These are phyloP conservation scores for Candida montana DNA, from an alignment of 805 yeast species.

Conservation along the genomic window DNA sequence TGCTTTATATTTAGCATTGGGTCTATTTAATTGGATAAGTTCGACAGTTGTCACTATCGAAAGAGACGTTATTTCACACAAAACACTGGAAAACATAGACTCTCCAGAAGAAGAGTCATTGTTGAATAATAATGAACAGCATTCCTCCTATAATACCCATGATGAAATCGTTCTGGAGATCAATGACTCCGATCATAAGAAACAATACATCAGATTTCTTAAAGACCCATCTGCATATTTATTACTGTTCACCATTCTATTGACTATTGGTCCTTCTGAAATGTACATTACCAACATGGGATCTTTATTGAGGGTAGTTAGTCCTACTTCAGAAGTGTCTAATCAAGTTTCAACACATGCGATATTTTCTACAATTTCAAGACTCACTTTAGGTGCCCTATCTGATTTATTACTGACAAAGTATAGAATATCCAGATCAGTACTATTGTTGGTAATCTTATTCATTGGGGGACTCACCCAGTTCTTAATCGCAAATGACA, in stretches of 20 bases:
- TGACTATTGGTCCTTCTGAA: conserved; percentile 79
- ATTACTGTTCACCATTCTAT: conserved; percentile 55
- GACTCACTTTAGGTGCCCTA: conserved; percentile 61
- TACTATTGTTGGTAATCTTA: conserved; percentile 29
- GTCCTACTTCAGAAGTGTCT: conserved; percentile 27
- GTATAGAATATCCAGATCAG: conserved; percentile 25
- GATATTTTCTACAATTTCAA: conserved; percentile 60
- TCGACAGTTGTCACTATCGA: conserved; percentile 57
- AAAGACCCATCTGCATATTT: conserved; percentile 58
- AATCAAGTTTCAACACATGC: conserved; percentile 59
- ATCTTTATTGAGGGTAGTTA: conserved; percentile 41
- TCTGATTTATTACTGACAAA: conserved; percentile 51
- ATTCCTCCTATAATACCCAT: conserved; percentile 8
- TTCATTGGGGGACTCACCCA: conserved; percentile 34
- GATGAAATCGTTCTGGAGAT: conserved; percentile 27
- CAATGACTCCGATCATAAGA: conserved; percentile 13
- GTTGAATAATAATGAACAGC: background rate
- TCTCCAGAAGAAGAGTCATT: conserved; percentile 16
- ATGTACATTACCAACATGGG: conserved; percentile 82
- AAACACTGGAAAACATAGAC: conserved; percentile 16
- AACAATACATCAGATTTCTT: conserved; percentile 15
- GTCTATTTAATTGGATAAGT: conserved; percentile 56
- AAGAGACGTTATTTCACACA: conserved; percentile 21
- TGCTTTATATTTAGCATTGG: conserved; percentile 47
- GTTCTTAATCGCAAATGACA: conserved; percentile 21